These are phyloP conservation scores for Phialocephala sp. DNA, from an alignment of 2,329 filamentous ascomycete species.

Conservation along the genomic window DNA sequence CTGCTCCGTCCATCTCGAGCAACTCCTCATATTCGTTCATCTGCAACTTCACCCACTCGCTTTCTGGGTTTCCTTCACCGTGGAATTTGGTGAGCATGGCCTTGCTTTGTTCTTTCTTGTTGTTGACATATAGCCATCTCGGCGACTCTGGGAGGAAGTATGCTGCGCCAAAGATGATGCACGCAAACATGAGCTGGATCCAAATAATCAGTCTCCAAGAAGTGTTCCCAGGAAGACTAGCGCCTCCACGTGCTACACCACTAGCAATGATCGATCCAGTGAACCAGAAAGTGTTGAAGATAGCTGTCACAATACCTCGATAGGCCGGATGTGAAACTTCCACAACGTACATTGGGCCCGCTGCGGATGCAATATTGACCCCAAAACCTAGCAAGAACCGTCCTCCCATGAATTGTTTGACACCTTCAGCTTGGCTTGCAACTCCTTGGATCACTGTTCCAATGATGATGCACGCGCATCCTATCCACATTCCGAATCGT, in stretches of 20 bases:
- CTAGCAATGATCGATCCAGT: slow-evolving; percentile 59
- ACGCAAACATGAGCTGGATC: slow-evolving; percentile 51
- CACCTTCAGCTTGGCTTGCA: slow-evolving; percentile 43
- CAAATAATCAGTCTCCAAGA: slow-evolving; percentile 61
- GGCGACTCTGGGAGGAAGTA: slow-evolving; percentile 67
- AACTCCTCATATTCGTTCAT: slow-evolving; percentile 55
- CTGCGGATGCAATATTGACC: slow-evolving; percentile 52
- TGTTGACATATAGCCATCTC: slow-evolving; percentile 63
- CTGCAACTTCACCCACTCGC: slow-evolving; percentile 57
- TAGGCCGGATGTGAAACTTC: slow-evolving; percentile 54
- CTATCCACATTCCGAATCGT: slow-evolving; percentile 53
- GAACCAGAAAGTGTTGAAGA: slow-evolving; percentile 44
- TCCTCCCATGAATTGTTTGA: slow-evolving; percentile 57
- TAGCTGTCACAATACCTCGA: slow-evolving; percentile 49
- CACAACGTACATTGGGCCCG: slow-evolving; percentile 54
- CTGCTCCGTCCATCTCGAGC: slow-evolving; percentile 53
- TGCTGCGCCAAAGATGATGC: slow-evolving; percentile 53
- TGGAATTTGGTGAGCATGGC: slow-evolving; percentile 60
- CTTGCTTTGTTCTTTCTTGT: slow-evolving; percentile 57
- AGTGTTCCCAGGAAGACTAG: slow-evolving; percentile 46
- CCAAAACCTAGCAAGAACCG: slow-evolving; percentile 67
- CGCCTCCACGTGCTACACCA: slow-evolving; percentile 58
- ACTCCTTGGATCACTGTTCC: slow-evolving; percentile 53
- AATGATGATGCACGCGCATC: slow-evolving; percentile 50
- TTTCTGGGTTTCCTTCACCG: slow-evolving; percentile 55